Base-by-base conservation (phyloP, 2,329 filamentous ascomycete species). In the Neodidymelliopsis sp. region DNA sequence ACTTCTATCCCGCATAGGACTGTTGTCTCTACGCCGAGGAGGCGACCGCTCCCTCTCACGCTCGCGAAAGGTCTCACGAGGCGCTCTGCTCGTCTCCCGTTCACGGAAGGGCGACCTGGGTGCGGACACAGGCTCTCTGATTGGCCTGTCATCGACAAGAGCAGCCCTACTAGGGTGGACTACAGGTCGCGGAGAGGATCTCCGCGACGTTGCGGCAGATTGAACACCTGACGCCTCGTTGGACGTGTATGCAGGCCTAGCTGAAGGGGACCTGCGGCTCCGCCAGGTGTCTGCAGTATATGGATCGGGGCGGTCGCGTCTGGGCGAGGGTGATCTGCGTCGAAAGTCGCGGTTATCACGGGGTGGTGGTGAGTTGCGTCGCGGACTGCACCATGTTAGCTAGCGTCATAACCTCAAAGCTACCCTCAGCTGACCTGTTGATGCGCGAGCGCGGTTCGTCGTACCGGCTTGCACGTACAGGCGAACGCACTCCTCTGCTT, bases 131-230 rank as follows among this genome's bases (percentile, higher is more conserved):
- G 69, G 56, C 13, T 69, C 61, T 52, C 74, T 57, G 12, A 37
- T 35, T 18, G 56, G 37, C 18, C 54, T 52, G 2, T 65, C 62
- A 11, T 64, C 62, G 43, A 74, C 66, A 13, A 77, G 62, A 36
- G 74, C 76, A 38, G 76, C 65, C 57, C 81, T 77, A 56, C 83
- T 84, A 12, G 79, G 77, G 59, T 84, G 81, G 11, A 81, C 70
- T 10, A 75, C 69, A 19, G 75, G 81, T 6, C 47, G 47, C 12
- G 85, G 85, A 5, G 85, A 87, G 7, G 85, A 85, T 37, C 83
- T 78, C 47, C 83, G 79, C 16, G 84, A 87, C 22, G 81, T 84
- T 15, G 78, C 70, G 15, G 73, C 78, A 7, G 84, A 86, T 28
- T 78, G 80, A 46, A 78, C 73, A 16, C 77, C 80, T 16, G 81